Base-by-base conservation (phyloP, 129 eudicot species). In the Centrapalus pauciflorus region DNA sequence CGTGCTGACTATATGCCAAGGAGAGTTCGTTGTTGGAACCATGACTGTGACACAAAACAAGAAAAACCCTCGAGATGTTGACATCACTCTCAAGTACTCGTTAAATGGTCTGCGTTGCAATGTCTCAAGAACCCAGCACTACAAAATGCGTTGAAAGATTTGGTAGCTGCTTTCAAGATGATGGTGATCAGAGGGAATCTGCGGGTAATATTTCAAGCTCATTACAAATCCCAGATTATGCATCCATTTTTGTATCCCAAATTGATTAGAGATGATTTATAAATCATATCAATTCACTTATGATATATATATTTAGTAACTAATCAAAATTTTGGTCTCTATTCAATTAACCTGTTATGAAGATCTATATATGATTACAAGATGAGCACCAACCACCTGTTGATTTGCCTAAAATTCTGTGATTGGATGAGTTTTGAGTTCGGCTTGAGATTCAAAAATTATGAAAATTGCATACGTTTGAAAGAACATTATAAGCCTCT, bases 41-140 rank as follows among this genome's bases (percentile, higher is more conserved):
- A 80, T 94, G 95, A 73, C 90, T 0, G 92, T 94, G 13, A 65
- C 97, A 27, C 93, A 84, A 56, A 94, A 94, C 82, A 87, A 89
- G 95, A 94, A 86, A 76, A 94, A 94, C 64, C 99, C 95, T 4
- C 93, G 99, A n/a, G 99, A 94, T 34, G 55, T 94, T 7, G 99
- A 94, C 54, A 86, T 94, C 66, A 74, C 77, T 52, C 69, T 94
- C 61, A 82, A 84, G 62, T 94, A 94, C 77, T 69, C 95, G 0
- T 67, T 94, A 51, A 82, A 83, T 66, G 99, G 99, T 24, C 75
- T 66, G 30, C 88, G 80, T 9, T 84, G 85, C 76, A 40, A 24
- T 37, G 80, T 75, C 65, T 80, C 99, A 40, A 94, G 84, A 72
- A 94, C 95, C 57, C 97, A 94, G 56, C 45, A 35, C 40, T 89